These are phyloP conservation scores for Trichophyton rubrum DNA, from an alignment of 2,329 filamentous ascomycete species.

Conservation along the genomic window DNA sequence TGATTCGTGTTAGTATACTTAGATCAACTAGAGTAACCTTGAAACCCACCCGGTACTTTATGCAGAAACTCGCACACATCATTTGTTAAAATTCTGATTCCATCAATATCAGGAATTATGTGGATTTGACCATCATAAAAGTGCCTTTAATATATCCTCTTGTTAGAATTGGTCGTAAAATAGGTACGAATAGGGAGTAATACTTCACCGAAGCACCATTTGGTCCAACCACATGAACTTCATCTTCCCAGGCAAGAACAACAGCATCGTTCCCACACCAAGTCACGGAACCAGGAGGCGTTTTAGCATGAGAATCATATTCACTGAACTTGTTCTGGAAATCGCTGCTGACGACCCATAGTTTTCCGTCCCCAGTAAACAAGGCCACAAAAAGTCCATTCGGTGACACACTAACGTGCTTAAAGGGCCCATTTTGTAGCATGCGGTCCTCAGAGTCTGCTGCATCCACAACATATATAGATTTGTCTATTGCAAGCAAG, in stretches of 20 bases:
- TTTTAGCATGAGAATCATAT: constrained; percentile 77
- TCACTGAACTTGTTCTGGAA: constrained; percentile 88
- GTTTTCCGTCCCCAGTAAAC: constrained; percentile 70
- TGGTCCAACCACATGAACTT: constrained; percentile 85
- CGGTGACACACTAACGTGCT: constrained; percentile 79
- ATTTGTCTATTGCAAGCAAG: constrained; percentile 69
- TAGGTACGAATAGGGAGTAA: constrained; percentile 6
- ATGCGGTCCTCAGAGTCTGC: constrained; percentile 83
- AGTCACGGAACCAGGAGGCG: constrained; percentile 71
- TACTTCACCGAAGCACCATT: constrained; percentile 58
- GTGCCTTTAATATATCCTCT: constrained; percentile 40
- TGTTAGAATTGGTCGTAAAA: neutral
- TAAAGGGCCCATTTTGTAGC: constrained; percentile 83
- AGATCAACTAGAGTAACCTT: neutral
- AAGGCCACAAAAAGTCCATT: constrained; percentile 80
- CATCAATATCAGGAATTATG: constrained; percentile 74
- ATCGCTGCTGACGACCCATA: constrained; percentile 89
- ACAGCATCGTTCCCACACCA: constrained; percentile 96
- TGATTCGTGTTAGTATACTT: constrained; percentile 16
- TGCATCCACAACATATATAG: constrained; percentile 75
- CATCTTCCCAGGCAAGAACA: constrained; percentile 92
- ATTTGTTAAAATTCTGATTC: constrained; percentile 80
- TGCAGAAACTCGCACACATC: constrained; percentile 97
- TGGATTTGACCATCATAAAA: constrained; percentile 89
- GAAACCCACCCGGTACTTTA: constrained; percentile 54